These are phyloP conservation scores for Kluyveromyces nonfermentans DNA, from an alignment of 805 yeast species.

Conservation along the genomic window DNA sequence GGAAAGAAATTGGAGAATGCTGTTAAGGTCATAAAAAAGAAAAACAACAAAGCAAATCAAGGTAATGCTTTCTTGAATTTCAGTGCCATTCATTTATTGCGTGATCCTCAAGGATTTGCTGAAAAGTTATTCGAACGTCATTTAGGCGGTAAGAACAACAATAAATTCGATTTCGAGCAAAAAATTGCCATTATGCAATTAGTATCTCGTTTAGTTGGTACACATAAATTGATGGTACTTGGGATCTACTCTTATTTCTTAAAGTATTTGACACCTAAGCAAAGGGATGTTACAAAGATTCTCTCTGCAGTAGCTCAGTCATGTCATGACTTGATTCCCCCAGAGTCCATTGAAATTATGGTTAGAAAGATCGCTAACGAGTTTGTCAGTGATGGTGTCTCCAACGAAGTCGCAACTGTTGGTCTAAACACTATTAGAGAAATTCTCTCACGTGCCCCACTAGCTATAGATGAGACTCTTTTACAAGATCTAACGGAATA, in stretches of 20 bases:
- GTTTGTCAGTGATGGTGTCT: constrained; percentile 96
- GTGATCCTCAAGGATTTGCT: constrained; percentile 98
- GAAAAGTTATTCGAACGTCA: constrained; percentile 70
- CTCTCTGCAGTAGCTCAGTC: constrained; percentile 98
- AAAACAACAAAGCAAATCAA: constrained; percentile 41
- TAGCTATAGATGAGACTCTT: constrained; percentile 82
- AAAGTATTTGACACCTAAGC: constrained; percentile 90
- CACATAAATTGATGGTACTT: constrained; percentile 83
- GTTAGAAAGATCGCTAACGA: constrained; percentile 93
- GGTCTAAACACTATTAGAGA: constrained; percentile 95
- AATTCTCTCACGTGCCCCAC: constrained; percentile 84
- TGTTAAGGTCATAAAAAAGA: constrained; percentile 57
- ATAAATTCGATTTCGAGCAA: constrained; percentile 75
- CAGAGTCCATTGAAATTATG: constrained; percentile 73
- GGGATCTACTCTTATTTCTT: constrained; percentile 85
- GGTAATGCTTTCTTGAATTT: constrained; percentile 57
- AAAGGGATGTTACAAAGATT: constrained; percentile 85
- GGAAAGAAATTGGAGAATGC: constrained; percentile 75
- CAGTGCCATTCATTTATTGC: constrained; percentile 84
- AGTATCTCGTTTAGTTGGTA: constrained; percentile 82
- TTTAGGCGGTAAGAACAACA: constrained; percentile 56
- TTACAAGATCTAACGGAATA: constrained; percentile 86
- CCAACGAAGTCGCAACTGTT: constrained; percentile 96
- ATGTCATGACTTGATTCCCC: constrained; percentile 93
- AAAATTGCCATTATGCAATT: constrained; percentile 82